Evolutionary conservation across 1,284 basidiomycete species (phyloP).

Genomic region (Afroboletus lepidellus): DNA sequence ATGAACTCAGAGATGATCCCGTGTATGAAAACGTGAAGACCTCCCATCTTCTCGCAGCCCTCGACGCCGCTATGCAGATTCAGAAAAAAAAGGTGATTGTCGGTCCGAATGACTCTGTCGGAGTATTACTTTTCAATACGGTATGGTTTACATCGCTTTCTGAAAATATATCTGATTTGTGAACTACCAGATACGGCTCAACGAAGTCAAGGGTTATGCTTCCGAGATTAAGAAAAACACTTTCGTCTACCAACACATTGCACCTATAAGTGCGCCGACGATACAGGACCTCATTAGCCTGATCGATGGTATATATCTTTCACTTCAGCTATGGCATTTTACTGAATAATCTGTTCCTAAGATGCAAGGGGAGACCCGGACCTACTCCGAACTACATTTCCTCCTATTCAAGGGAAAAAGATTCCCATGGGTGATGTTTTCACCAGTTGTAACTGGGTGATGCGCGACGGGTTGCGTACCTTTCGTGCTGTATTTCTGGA

Average conservation of each 20-base stretch:
- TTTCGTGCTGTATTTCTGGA: not conserved
- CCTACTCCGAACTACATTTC: conserved; percentile 56
- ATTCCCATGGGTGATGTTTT: conserved; percentile 83
- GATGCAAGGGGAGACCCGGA: conserved; percentile 58
- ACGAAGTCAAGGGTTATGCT: conserved; percentile 50
- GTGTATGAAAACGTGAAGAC: conserved; percentile 61
- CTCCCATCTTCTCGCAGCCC: conserved; percentile 64
- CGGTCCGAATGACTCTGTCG: conserved; percentile 85
- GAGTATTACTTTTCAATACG: conserved; percentile 90
- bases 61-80: conserved; percentile 82
- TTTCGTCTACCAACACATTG: conserved; percentile 74
- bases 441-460: conserved; percentile 82
- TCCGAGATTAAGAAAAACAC: conserved; percentile 76
- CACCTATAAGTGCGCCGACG: conserved; percentile 75
- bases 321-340: not conserved
- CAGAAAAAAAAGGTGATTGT: conserved; percentile 88
- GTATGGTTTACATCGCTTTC: conserved; percentile 45
- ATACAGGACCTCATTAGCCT: conserved; percentile 74
- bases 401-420: conserved; percentile 53
- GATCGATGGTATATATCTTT: conserved; percentile 57
- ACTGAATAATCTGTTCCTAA: conserved; percentile 29
- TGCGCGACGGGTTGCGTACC: conserved; percentile 74
- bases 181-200: conserved; percentile 46
- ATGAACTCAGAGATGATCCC: conserved; percentile 62
- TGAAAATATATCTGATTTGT: conserved; percentile 4